A percentile compares a stretch with the other conserved stretches of the same genome.
phyloP scores from a whole-genome alignment of 1,284 basidiomycete genomes.

The Austroboletus rostrupii region DNA sequence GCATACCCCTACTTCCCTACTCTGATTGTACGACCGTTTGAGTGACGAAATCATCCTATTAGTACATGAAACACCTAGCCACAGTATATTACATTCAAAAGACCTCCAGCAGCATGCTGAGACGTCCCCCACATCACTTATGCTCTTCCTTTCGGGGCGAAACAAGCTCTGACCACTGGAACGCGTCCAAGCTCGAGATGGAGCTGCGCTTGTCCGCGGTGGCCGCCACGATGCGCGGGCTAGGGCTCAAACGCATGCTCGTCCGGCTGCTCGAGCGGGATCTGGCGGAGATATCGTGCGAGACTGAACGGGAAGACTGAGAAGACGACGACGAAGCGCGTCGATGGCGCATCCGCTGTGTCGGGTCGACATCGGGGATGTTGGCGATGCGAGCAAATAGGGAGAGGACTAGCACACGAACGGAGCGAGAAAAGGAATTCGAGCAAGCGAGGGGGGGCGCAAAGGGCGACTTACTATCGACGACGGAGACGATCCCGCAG shows the following conservation, averaged over 20 bases:
- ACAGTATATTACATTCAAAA: conserved; percentile 9
- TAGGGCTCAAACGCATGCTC: conserved; percentile 41
- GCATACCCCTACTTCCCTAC: background rate
- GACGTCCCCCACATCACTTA: conserved; percentile 4
- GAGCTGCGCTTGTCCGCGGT: conserved; percentile 31
- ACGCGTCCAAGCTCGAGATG: conserved; percentile 30
- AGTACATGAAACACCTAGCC: conserved; percentile 7
- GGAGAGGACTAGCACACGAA: conserved; percentile 53
- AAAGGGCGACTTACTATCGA: conserved; percentile 54
- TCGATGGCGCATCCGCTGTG: conserved; percentile 67
- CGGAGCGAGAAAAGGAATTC: background rate
- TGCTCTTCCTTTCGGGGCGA: conserved; percentile 30
- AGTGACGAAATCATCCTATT: background rate
- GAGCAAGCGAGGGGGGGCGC: background rate
- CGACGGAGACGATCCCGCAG: conserved; percentile 71
- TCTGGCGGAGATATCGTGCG: conserved; percentile 19
- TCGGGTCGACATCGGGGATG: conserved; percentile 67
- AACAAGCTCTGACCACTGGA: conserved; percentile 32
- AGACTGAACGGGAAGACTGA: conserved; percentile 31
- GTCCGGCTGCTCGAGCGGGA: conserved; percentile 52
- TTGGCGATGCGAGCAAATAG: conserved; percentile 69
- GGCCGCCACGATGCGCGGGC: conserved; percentile 32
- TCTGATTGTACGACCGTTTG: conserved; percentile 7
- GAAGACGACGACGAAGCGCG: conserved; percentile 68
- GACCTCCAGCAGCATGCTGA: background rate